Evolutionary conservation across 495 filamentous ascomycete genomes (phyloP), one percentile per base, ranked within the genome.

Genomic region (Staphylotrichum longicolle): DNA sequence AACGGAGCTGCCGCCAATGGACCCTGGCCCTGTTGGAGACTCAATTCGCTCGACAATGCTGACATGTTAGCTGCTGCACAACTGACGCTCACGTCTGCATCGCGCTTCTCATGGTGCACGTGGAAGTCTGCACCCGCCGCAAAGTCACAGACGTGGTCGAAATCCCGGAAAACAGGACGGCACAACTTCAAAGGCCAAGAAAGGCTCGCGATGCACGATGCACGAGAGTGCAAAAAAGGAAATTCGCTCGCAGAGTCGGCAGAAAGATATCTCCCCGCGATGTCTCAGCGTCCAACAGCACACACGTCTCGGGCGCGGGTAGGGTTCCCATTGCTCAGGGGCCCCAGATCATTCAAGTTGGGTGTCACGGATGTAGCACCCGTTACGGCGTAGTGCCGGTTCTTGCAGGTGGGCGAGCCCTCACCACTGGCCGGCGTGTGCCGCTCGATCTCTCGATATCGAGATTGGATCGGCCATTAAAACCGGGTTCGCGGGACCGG

Each of bases 391-490:
- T 27, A 39, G 37, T 7, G 10, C 5, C 37, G 2, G 37, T 6
- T 39, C 37, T 39, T 39, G 37, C 37, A 39, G 37, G 6, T 39
- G 37, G 10, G 37, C 37, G 37, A 39, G 10, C 37, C 6, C 37
- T 39, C 37, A 6, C 37, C 37, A 39, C 37, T 39, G 6, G 6
- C 2, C 37, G 46, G 57, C 42, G 40, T 51, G 27, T 56, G 57
- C 62, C 58, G 63, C 63, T 53, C 55, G 60, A 71, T 27, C 20
- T 27, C 20, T 27, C 1, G 20, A 27, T 1, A 27, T 70, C 69
- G 58, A 67, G 68, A 72, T 72, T 66, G 63, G 54, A 71, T 69
- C 65, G 61, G 58, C 49, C 37, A 47, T 54, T 9, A 34, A 1
- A 66, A 68, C 70, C 67, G 32, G 65, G 65, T 70, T 54, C 52